Evolutionary conservation across 2,329 filamentous ascomycete species (phyloP), one percentile per base, ranked within the genome.

Genomic region (Rhynchosporium graminicola): DNA sequence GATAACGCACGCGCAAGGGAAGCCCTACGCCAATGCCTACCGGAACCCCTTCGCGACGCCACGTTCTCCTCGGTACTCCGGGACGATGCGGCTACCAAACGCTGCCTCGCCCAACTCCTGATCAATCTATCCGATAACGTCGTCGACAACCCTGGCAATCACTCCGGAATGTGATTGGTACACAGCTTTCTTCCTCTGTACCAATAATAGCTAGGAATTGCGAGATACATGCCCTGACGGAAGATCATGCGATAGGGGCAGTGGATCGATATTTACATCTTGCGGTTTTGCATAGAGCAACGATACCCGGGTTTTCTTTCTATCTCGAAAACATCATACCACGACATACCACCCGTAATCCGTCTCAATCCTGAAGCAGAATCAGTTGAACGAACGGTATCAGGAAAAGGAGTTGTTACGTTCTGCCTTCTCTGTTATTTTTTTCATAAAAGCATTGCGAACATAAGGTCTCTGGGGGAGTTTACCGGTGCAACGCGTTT

Each of bases 1-100:
- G 95, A 99, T 75, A 99, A 99, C 73, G 94, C 94, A 64, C 89
- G 95, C 64, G 95, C 95, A 61, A 90, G 95, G 38, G 95, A 99
- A 76, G 95, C 95, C 51, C 84, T 99, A 28, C 87, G 95, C 47
- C 95, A 99, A 77, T 99, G 95, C 74, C 88, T 99, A 12, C 95
- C 95, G 0, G 95, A 99, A 73, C 95, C 95, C n/a, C 87, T 99
- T n/a, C 90, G 95, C 54, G 95, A 99, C 75, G 93, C 94, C 7
- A 99, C 95, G 1, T 99, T 99, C 76, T 96, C 92, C 8, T 94
- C 93, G 0, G 95, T 99, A 50, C 87, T 99, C 40, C 90, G 95
- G 63, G 95, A 99, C 73, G 95, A 99, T 74, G 95, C 95, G 13
- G 95, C 95, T 1, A 99, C 95, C 0, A 99, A 99, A 81, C 89